Conservation (phyloP, 345 rosid genomes). For the Populus pruinosa region DNA sequence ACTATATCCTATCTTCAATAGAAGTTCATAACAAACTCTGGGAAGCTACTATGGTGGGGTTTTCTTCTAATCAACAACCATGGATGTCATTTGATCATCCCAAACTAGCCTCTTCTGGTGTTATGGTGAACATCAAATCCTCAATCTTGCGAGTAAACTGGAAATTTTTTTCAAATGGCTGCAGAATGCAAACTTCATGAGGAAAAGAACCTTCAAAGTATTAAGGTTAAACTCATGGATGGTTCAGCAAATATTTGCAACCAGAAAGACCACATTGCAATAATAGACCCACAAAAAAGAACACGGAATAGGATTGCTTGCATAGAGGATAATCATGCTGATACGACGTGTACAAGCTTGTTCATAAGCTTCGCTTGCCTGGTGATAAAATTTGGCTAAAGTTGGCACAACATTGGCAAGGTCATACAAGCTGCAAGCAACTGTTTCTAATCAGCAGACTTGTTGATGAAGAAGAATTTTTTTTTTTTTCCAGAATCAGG, state of each 20-base stretch:
- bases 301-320: slow-evolving; percentile 40
- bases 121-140: slow-evolving; percentile 87
- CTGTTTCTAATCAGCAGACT: slow-evolving; percentile 27
- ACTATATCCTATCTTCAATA: neutral
- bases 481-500: neutral
- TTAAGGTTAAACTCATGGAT: neutral
- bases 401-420: slow-evolving; percentile 95
- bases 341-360: slow-evolving; percentile 96
- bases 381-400: slow-evolving; percentile 97
- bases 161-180: slow-evolving; percentile 97
- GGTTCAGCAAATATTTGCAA: neutral
- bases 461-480: neutral
- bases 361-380: slow-evolving; percentile 97
- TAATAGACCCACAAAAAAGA: neutral
- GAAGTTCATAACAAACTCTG: neutral
- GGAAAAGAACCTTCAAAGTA: slow-evolving; percentile 3
- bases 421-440: slow-evolving; percentile 79
- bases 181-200: slow-evolving; percentile 26
- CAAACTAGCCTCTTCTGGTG: slow-evolving; percentile 87
- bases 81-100: neutral
- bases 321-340: slow-evolving; percentile 89
- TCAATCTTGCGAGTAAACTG: slow-evolving; percentile 87
- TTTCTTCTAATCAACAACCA: slow-evolving; percentile 1
- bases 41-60: neutral
- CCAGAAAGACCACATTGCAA: neutral